Evolutionary conservation across 2,329 filamentous ascomycete species (phyloP), one percentile per base, ranked within the genome.

Genomic region (Colletotrichum brevisporum): DNA sequence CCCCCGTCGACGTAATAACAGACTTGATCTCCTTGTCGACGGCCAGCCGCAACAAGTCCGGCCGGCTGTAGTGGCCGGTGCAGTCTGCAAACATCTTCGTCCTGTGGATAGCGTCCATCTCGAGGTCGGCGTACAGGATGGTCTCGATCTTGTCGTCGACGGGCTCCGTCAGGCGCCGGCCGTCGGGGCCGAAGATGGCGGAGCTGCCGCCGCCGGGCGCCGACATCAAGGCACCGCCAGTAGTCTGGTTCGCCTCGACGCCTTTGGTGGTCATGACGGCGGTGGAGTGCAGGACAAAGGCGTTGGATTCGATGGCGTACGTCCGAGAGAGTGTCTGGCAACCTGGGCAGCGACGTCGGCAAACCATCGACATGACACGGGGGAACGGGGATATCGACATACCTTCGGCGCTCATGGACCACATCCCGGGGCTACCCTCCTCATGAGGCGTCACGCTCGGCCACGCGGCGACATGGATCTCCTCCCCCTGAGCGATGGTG

Each of bases 131-230:
- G 63, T 81, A 84, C 8, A 89, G 63, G 12, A 89, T 82, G 5
- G 83, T 81, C 71, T 89, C 87, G 26, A 80, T 78, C 0, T 78
- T 79, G 15, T 77, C 75, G 4, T 77, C 75, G 63, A 83, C 43
- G 0, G 79, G 74, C 45, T 83, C 78, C 3, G 79, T 82, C 50
- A 88, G 71, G 4, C 81, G 75, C 31, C 83, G 76, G 1, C 86
- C 86, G 71, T 88, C 86, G 0, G 86, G 86, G 0, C 83, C 86
- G 67, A 85, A 85, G 24, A 88, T 81, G 69, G 84, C 85, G 4
- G 83, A 83, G 62, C 82, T 83, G 2, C 86, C 86, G 24, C 83
- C 83, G 3, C 81, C 79, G 1, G 79, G 79, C 72, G 76, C 76
- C 72, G 77, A 77, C 13, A 77, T 80, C 31, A 80, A 75, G 50